phyloP scores from a whole-genome alignment of 495 filamentous ascomycete genomes.

The Stereocaulon alpinum region DNA sequence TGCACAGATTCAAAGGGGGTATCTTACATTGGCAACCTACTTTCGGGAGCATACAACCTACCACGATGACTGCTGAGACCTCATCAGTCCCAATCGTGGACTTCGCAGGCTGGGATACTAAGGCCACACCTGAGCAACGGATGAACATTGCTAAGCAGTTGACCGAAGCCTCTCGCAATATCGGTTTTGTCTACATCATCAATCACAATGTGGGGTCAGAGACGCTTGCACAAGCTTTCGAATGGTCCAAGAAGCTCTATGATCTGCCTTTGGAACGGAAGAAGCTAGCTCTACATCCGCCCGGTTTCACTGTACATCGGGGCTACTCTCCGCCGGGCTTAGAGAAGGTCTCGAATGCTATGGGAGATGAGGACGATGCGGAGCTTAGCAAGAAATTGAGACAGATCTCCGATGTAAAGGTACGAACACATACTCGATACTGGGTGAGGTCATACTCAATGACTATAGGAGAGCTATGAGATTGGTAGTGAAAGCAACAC shows the following conservation, averaged over 20 bases:
- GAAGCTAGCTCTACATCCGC: conserved; percentile 50
- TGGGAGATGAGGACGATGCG: conserved; percentile 38
- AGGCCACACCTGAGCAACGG: conserved; percentile 26
- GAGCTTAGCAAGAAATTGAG: conserved; percentile 28
- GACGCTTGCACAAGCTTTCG: conserved; percentile 43
- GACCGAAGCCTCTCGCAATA: conserved; percentile 41
- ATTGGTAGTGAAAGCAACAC: conserved; percentile 48
- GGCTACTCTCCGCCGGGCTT: conserved; percentile 56
- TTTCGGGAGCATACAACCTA: neutral
- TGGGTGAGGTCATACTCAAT: neutral
- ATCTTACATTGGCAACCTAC: no score
- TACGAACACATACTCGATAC: neutral
- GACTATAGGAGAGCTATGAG: conserved; percentile 52
- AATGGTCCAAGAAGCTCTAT: conserved; percentile 41
- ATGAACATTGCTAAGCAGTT: conserved; percentile 38
- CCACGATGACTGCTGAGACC: neutral
- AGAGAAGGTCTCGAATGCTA: conserved; percentile 54
- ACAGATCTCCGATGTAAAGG: conserved; percentile 36
- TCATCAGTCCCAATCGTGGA: conserved; percentile 43
- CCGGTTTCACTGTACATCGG: conserved; percentile 44
- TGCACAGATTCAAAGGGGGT: no score
- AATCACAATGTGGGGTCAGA: conserved; percentile 42
- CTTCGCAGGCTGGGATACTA: conserved; percentile 34
- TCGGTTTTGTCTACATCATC: conserved; percentile 51
- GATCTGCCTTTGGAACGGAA: conserved; percentile 37